Base-by-base conservation (phyloP, 2,329 filamentous ascomycete species). In the Sporothrix globosa region DNA sequence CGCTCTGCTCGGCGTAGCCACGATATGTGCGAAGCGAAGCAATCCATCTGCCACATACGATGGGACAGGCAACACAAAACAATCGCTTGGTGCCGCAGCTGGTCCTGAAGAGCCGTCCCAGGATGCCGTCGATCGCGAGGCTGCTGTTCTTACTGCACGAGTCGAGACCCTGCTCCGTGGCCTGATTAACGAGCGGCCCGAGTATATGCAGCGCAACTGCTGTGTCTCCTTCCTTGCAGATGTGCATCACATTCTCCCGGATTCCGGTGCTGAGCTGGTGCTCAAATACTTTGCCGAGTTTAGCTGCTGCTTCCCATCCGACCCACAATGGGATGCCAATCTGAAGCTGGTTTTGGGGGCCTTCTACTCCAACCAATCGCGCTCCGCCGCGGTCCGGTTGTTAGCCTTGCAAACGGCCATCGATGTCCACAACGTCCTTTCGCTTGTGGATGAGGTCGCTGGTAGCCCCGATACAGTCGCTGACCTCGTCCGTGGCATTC, bases 251-350 rank as follows among this genome's bases (percentile, higher is more conserved):
- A 83, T 87, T 48, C 83, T 93, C 10, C 88, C 88, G 6, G 88
- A 93, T 76, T 85, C 86, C 4, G 86, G 88, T 10, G 89, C 86
- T 1, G 85, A 85, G 61, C 81, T 90, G 13, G 85, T 92, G 30
- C 84, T 93, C 56, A 85, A 88, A 58, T 88, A 92, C 76, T 91
- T 90, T 73, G 85, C 86, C 69, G 87, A 91, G 68, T 90, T 91
- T 73, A 84, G 90, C 60, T 89, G 88, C 75, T 91, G 91, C 75
- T 90, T 90, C 58, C 91, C 91, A 2, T 91, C 91, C 0, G 90
- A 92, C 74, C 79, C 84, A 61, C 82, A 87, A 48, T 93, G 91
- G 91, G 84, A 90, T 72, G 80, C 84, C 2, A 91, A 92, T 68
- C 82, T 91, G 69, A 80, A 81, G 19, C 80, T 87, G 34, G 83